Percentiles rank a stretch among this genome's conserved stretches.
These are phyloP conservation scores for Penicillium sp. DNA, from an alignment of 2,329 filamentous ascomycete genomes.

Conservation along the genomic window DNA sequence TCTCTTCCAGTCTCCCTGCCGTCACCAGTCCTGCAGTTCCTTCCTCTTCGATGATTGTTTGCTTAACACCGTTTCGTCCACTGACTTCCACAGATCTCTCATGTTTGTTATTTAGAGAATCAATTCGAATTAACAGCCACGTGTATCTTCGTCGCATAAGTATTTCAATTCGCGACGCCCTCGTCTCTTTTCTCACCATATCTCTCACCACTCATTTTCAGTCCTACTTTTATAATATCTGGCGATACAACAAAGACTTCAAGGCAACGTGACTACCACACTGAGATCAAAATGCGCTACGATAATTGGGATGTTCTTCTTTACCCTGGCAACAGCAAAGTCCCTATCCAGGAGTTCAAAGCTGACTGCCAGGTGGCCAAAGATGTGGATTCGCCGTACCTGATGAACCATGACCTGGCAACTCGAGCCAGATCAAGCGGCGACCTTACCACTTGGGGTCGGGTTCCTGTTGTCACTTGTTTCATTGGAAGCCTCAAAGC, in stretches of 20 bases:
- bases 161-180: background rate
- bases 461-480: constrained; percentile 62
- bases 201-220: constrained; percentile 20
- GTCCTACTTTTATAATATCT: too few relatives aligned
- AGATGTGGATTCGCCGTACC: constrained; percentile 50
- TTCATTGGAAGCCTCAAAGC: constrained; percentile 62
- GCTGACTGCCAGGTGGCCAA: constrained; percentile 65
- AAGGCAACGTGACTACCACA: background rate
- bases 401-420: constrained; percentile 41
- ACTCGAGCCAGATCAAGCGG: constrained; percentile 21
- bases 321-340: constrained; percentile 62
- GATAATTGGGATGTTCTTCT: constrained; percentile 81
- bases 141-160: too few relatives aligned
- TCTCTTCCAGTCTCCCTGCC: too few relatives aligned
- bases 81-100: too few relatives aligned
- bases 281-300: constrained; percentile 62
- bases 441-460: constrained; percentile 24
- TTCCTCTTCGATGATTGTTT: too few relatives aligned
- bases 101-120: too few relatives aligned
- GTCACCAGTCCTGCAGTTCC: too few relatives aligned
- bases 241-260: too few relatives aligned
- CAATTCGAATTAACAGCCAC: too few relatives aligned
- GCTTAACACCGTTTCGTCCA: too few relatives aligned
- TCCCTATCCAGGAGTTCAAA: constrained; percentile 76
- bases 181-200: constrained; percentile 28